Conservation (phyloP, 371 early-diverging fungal species). For the Circinella minor region DNA sequence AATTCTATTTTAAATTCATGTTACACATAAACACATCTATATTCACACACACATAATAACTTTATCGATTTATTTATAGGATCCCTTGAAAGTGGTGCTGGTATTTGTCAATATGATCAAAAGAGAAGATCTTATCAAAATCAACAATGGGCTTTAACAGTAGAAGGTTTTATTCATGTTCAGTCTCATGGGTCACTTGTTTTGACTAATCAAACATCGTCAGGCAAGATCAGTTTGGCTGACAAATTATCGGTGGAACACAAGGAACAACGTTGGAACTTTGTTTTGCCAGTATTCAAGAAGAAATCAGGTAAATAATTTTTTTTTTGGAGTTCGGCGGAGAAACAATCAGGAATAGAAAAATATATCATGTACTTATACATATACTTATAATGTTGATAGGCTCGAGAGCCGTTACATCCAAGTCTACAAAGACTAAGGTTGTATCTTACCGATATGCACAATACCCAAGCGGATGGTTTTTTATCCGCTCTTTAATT, state of each 20-base stretch:
- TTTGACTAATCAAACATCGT: conserved; percentile 33
- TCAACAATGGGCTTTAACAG: conserved; percentile 45
- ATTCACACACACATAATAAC: background rate
- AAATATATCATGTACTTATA: no score
- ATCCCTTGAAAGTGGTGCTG: conserved; percentile 32
- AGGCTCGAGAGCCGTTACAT: conserved; percentile 16
- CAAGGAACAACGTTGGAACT: conserved; percentile 55
- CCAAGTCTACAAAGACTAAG: conserved; percentile 28
- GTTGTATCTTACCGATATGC: conserved; percentile 43
- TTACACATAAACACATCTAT: no score
- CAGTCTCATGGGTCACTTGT: conserved; percentile 32
- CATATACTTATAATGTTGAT: background rate
- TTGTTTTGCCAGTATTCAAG: conserved; percentile 53
- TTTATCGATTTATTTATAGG: conserved; percentile 21
- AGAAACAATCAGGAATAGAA: background rate
- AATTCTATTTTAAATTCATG: no score
- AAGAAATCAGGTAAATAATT: conserved; percentile 37
- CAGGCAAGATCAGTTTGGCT: conserved; percentile 29
- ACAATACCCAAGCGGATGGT: conserved; percentile 48
- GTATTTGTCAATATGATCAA: conserved; percentile 45
- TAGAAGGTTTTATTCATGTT: conserved; percentile 40
- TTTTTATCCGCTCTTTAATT: conserved; percentile 41
- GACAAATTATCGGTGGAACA: conserved; percentile 31
- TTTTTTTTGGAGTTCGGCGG: background rate
- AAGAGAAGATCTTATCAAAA: conserved; percentile 39